Base-by-base conservation (phyloP, 208 protist species). In the Leptomonas seymouri region DNA sequence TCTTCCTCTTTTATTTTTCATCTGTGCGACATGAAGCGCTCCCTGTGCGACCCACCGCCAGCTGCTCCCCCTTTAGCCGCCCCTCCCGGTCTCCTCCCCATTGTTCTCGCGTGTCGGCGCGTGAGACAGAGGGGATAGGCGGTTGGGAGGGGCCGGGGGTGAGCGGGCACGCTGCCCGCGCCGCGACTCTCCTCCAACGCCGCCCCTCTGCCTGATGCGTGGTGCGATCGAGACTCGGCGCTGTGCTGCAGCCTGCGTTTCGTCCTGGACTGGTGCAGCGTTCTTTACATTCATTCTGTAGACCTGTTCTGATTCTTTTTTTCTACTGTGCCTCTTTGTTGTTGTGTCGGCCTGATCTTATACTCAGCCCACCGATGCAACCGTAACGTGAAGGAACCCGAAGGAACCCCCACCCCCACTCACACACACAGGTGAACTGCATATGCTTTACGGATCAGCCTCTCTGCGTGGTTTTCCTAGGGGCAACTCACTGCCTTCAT, bases 121-220 rank as follows among this genome's bases (percentile, higher is more conserved):
- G 23, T 14, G 23, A 36, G 25, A 46, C 42, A 23, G 41, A 31
- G 27, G 2, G 46, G 27, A 34, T 25, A 20, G 12, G 28, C 25
- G 44, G 2, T 30, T 39, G 41, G 16, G 46, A 28, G 7, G 15
- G 21, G n/a, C n/a, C n/a, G 21, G 25, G 6, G 31, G 28, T 3
- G 44, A 49, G 36, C 68, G 36, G 58, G 58, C 30, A 12, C 41
- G 45, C 30, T 45, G 51, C 51, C 41, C 59, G 59, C 49, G 59
- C 68, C 28, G 59, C 68, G 51, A 62, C 68, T 67, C 68, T 67
- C 67, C 51, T 36, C 56, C 44, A 18, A 30, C 31, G 42, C 49
- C 42, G 9, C 42, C 6, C 36, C 18, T 1, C 36, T 39, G 18
- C 15, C 3, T 41, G 34, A 31, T 4, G 62, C 46, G 25, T 27